phyloP scores from a whole-genome alignment of 2,329 filamentous ascomycete genomes.

The Fusarium palustre region DNA sequence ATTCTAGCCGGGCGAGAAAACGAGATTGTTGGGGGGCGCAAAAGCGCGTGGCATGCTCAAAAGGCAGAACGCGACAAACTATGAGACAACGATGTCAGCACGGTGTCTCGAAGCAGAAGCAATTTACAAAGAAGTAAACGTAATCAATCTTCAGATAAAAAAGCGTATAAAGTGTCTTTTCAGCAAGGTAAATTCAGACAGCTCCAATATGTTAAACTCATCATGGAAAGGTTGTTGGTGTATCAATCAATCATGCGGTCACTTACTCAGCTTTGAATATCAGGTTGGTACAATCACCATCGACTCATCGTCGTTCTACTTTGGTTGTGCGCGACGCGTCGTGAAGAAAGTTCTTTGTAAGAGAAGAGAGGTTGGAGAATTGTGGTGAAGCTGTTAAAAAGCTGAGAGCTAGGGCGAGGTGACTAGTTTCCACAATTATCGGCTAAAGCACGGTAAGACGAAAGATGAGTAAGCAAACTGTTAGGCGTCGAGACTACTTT shows the following conservation, averaged over 20 bases:
- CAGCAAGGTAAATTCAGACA: constrained; percentile 76
- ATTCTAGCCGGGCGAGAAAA: constrained; percentile 37
- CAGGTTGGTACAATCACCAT: neutral
- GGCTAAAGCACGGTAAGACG: constrained; percentile 32
- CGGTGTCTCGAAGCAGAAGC: neutral
- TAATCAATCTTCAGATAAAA: constrained; percentile 53
- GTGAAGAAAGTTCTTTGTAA: constrained; percentile 13
- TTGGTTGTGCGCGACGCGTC: constrained; percentile 14
- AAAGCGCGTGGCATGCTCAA: constrained; percentile 43
- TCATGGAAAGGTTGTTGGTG: constrained; percentile 52
- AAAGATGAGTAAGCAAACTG: constrained; percentile 9
- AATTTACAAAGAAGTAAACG: constrained; percentile 1
- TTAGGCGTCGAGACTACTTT: neutral
- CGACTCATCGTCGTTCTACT: constrained; percentile 21
- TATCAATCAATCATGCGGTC: neutral
- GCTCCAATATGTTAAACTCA: constrained; percentile 76
- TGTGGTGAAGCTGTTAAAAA: constrained; percentile 30
- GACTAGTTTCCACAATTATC: constrained; percentile 2
- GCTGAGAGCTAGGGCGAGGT: constrained; percentile 26
- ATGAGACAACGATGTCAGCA: constrained; percentile 24
- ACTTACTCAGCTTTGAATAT: constrained; percentile 42
- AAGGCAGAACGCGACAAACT: constrained; percentile 19
- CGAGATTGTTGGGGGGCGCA: constrained; percentile 21
- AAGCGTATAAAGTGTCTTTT: constrained; percentile 71
- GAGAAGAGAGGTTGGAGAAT: constrained; percentile 21